Conservation (phyloP, 1,139 yeast genomes). For the Debaryomyces subglobosus region DNA sequence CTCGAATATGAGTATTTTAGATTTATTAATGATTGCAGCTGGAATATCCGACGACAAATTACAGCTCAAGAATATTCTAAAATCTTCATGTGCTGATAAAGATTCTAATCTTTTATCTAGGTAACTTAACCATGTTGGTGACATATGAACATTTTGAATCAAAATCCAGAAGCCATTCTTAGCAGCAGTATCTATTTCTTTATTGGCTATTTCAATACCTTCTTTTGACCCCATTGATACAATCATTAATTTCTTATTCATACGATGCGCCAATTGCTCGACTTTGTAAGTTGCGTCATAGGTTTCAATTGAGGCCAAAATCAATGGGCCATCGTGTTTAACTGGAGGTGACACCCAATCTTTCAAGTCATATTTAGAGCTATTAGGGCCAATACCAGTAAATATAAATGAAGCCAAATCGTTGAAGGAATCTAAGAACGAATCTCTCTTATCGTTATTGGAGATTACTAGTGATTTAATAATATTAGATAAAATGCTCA, state of each 20-base stretch:
- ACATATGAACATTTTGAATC: constrained; percentile 78
- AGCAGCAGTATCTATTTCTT: constrained; percentile 50
- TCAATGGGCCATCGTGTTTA: constrained; percentile 35
- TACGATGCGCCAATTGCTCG: constrained; percentile 41
- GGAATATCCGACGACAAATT: constrained; percentile 56
- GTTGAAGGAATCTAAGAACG: constrained; percentile 22
- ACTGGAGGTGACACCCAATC: constrained; percentile 21
- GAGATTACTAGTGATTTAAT: constrained; percentile 15
- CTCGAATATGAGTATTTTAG: constrained; percentile 62
- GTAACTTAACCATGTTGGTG: constrained; percentile 61
- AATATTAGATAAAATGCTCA: constrained; percentile 16
- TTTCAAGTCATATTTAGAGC: constrained; percentile 29
- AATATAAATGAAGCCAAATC: constrained; percentile 24
- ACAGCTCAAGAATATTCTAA: constrained; percentile 65
- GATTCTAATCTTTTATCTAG: constrained; percentile 50
- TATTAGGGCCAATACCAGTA: constrained; percentile 27
- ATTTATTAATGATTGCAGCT: constrained; percentile 47
- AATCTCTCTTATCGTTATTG: constrained; percentile 11
- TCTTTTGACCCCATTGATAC: constrained; percentile 82
- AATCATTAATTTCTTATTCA: constrained; percentile 32
- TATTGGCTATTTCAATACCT: constrained; percentile 58
- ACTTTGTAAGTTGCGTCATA: constrained; percentile 68
- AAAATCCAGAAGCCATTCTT: constrained; percentile 66
- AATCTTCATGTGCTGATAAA: constrained; percentile 24
- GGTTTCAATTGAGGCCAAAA: constrained; percentile 64